Conservation (phyloP, 331 rosid species). For the Malus hybrid region DNA sequence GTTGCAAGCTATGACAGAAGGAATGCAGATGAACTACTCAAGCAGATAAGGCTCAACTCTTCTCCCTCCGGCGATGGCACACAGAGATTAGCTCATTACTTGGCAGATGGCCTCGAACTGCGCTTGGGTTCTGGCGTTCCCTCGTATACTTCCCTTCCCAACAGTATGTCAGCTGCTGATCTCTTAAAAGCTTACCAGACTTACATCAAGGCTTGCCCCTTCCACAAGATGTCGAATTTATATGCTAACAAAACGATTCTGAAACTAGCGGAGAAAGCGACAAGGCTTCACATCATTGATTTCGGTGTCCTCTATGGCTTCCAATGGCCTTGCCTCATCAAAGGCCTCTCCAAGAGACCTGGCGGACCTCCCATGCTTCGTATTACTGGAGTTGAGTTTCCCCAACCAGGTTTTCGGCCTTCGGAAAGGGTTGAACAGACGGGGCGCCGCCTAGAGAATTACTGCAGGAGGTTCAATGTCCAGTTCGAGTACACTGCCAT, state of each 20-base stretch:
- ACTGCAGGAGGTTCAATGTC: slow-evolving; percentile 57
- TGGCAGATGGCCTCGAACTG: slow-evolving; percentile 66
- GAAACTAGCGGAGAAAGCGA: slow-evolving; percentile 34
- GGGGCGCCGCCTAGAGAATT: slow-evolving; percentile 45
- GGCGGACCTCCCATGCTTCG: slow-evolving; percentile 68
- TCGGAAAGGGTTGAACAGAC: slow-evolving; percentile 65
- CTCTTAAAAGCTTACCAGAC: slow-evolving; percentile 62
- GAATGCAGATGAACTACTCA: slow-evolving; percentile 49
- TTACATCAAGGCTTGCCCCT: slow-evolving; percentile 49
- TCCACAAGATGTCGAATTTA: slow-evolving; percentile 48
- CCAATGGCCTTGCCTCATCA: slow-evolving; percentile 88
- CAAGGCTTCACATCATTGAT: slow-evolving; percentile 62
- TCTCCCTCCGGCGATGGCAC: slow-evolving; percentile 64
- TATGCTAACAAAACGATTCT: slow-evolving; percentile 34
- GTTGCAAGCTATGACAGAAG: slow-evolving; percentile 63
- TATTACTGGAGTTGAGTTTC: slow-evolving; percentile 75
- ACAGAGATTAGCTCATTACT: slow-evolving; percentile 71
- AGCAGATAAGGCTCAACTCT: slow-evolving; percentile 60
- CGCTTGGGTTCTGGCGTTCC: slow-evolving; percentile 59
- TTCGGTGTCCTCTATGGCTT: slow-evolving; percentile 79
- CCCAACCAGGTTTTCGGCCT: slow-evolving; percentile 78
- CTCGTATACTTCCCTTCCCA: slow-evolving; percentile 13
- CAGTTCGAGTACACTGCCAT: slow-evolving; percentile 55
- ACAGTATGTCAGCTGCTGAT: slow-evolving; percentile 43
- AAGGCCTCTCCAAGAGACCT: slow-evolving; percentile 37